Conservation (phyloP, 2,329 filamentous ascomycete genomes). For the Harringtonia aguacate region DNA sequence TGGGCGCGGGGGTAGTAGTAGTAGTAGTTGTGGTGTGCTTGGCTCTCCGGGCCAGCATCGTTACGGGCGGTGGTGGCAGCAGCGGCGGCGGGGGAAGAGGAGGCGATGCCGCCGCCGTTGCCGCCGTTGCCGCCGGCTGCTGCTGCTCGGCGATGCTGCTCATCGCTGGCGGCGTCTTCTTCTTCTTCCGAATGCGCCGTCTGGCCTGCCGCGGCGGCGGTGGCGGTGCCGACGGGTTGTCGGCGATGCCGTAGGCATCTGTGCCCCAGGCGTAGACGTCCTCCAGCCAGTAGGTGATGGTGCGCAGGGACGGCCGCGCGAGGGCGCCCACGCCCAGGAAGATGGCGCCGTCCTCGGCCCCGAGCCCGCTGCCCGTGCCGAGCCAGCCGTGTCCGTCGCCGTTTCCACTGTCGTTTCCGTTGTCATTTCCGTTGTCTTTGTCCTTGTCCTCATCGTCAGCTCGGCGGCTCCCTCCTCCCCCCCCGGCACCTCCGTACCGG, state of each 20-base stretch:
- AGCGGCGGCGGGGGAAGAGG: slow-evolving; percentile 2
- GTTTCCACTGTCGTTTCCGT: not conserved
- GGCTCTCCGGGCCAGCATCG: slow-evolving; percentile 9
- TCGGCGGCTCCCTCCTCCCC: slow-evolving; percentile 1
- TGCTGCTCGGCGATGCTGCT: slow-evolving; percentile 8
- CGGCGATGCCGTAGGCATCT: slow-evolving; percentile 72
- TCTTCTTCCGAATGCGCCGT: slow-evolving; percentile 13
- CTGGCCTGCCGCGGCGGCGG: slow-evolving; percentile 23
- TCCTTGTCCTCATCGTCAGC: not conserved
- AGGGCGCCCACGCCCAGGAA: slow-evolving; percentile 74
- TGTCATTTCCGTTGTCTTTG: not conserved
- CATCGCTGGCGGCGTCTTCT: slow-evolving; percentile 12
- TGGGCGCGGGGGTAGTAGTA: not conserved
- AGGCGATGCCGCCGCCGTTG: not conserved
- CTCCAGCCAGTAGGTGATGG: slow-evolving; percentile 78
- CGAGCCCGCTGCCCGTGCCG: slow-evolving; percentile 56
- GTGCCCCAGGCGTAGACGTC: slow-evolving; percentile 77
- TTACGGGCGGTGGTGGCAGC: slow-evolving; percentile 14
- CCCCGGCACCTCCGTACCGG: slow-evolving; percentile 51
- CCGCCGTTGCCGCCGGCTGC: no score
- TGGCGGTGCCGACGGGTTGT: slow-evolving; percentile 62
- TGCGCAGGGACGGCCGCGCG: slow-evolving; percentile 58
- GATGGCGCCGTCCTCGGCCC: slow-evolving; percentile 69
- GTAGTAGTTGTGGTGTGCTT: not conserved
- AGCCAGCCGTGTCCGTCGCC: slow-evolving; percentile 47